These are phyloP conservation scores for Gastrodia elata DNA, from an alignment of 106 monocot species.

Conservation along the genomic window DNA sequence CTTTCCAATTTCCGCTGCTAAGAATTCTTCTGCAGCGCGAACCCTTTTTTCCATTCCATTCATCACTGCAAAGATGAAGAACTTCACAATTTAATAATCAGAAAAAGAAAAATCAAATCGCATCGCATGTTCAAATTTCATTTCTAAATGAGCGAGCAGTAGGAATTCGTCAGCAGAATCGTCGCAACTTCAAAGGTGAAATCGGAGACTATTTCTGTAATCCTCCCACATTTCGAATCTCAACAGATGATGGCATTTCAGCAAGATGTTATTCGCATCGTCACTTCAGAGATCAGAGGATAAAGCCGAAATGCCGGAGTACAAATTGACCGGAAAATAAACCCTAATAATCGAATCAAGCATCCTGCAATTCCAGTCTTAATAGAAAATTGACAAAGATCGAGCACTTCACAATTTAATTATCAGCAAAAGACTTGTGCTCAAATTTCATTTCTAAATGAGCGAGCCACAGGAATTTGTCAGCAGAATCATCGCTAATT, in stretches of 20 bases:
- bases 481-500: not conserved
- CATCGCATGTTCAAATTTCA: not conserved
- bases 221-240: no score
- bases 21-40: conserved; percentile 15
- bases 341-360: not conserved
- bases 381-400: no score
- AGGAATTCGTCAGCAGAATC: not conserved
- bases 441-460: not conserved
- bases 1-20: conserved; percentile 17
- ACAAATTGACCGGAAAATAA: not conserved
- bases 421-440: no score
- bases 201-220: not conserved
- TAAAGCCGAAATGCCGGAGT: no score
- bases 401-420: no score
- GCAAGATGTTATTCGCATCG: no score
- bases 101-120: not conserved
- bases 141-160: not conserved
- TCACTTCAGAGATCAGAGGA: no score
- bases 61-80: not conserved
- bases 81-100: not conserved
- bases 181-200: not conserved
- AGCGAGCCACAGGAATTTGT: not conserved
- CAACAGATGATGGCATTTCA: no score
- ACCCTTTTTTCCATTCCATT: not conserved
- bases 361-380: not conserved